Percentiles rank a stretch among this genome's conserved stretches.
Conservation (phyloP, 2,329 filamentous ascomycete species). For the Monosporascus sp. region DNA sequence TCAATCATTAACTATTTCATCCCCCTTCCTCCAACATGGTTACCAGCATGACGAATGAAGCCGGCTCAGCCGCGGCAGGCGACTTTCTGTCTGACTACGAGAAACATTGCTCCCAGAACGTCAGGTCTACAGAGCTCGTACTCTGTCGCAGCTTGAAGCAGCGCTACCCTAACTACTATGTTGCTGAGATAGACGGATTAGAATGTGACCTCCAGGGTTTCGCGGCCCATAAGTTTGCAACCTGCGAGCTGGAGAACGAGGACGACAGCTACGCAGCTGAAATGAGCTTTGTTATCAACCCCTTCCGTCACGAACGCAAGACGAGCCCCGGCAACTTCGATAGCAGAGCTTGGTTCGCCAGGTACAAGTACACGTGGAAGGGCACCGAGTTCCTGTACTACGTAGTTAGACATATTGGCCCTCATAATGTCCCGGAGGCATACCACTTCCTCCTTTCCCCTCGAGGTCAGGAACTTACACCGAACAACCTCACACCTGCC, state of each 20-base stretch:
- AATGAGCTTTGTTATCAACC: neutral
- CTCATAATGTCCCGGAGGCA: fast-evolving
- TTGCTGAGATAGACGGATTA: neutral
- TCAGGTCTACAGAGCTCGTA: neutral
- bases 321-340: neutral
- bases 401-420: neutral
- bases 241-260: neutral
- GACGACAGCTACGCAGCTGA: neutral
- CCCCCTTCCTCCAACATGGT: neutral
- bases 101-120: neutral
- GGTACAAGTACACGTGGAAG: neutral
- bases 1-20: neutral
- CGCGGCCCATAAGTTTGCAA: neutral
- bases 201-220: neutral
- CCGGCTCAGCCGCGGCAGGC: neutral
- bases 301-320: neutral
- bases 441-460: neutral
- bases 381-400: neutral
- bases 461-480: neutral
- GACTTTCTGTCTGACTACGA: neutral
- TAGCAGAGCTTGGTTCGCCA: neutral
- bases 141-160: neutral
- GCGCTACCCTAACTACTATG: neutral
- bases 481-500: neutral
- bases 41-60: neutral